phyloP scores from a whole-genome alignment of 495 filamentous ascomycete species.

The Hypoxylon fragiforme region DNA sequence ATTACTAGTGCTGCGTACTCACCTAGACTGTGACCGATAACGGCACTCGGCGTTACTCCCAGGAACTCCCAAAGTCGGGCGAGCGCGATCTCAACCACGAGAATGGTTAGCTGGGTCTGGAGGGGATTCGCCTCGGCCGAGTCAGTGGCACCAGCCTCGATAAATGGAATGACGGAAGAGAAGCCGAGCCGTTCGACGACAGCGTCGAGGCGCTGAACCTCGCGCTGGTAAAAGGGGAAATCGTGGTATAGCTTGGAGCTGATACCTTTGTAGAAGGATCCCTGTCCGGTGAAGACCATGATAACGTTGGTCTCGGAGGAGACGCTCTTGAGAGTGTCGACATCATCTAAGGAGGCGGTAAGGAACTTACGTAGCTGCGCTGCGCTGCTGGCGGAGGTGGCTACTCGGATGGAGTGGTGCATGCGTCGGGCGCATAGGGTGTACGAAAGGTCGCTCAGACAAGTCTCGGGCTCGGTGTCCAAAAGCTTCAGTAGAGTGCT shows the following conservation, averaged over 20 bases:
- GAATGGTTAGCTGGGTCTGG: slow-evolving; percentile 61
- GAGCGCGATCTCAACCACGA: slow-evolving; percentile 71
- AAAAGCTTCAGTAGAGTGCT: slow-evolving; percentile 41
- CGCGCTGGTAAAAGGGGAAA: slow-evolving; percentile 56
- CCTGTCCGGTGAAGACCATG: slow-evolving; percentile 39
- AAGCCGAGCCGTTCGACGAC: slow-evolving; percentile 61
- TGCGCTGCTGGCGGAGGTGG: slow-evolving; percentile 48
- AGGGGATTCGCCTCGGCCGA: slow-evolving; percentile 29
- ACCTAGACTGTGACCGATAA: slow-evolving; percentile 73
- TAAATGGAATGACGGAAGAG: slow-evolving; percentile 56
- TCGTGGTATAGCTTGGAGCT: slow-evolving; percentile 61
- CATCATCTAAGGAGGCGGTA: neutral
- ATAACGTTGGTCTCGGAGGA: neutral
- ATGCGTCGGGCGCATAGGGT: slow-evolving; percentile 68
- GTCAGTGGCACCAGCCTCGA: slow-evolving; percentile 52
- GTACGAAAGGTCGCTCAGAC: slow-evolving; percentile 59
- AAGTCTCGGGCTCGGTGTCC: slow-evolving; percentile 37
- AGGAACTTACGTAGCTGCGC: slow-evolving; percentile 27
- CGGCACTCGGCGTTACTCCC: slow-evolving; percentile 64
- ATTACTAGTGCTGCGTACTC: slow-evolving; percentile 75
- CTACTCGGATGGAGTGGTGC: slow-evolving; percentile 61
- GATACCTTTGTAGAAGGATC: slow-evolving; percentile 56
- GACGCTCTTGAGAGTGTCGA: neutral
- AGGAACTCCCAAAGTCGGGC: slow-evolving; percentile 67
- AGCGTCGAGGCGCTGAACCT: slow-evolving; percentile 62